Evolutionary conservation across 495 filamentous ascomycete genomes (phyloP), one percentile per base, ranked within the genome.

Genomic region (Lophiostoma macrostomum): DNA sequence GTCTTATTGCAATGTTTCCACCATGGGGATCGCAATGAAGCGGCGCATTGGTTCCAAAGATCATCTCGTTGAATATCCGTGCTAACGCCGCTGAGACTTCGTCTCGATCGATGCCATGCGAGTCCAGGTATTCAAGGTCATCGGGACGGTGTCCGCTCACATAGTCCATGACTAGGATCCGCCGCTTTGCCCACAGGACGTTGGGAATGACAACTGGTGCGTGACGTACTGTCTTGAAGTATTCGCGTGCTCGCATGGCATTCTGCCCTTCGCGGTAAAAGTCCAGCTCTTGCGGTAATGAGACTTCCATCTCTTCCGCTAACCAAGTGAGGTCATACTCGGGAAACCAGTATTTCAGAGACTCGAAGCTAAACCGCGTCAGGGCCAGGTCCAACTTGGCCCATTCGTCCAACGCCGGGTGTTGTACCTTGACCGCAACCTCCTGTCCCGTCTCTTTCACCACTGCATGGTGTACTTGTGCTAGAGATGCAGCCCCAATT

Each of bases 41-140:
- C 0, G 91, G 88, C 1, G 93, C 91, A 53, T 84, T 74, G 39
- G 84, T 81, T 24, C 93, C 91, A 61, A 99, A 99, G 51, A 99
- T 95, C 94, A 99, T 99, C 67, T 96, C 91, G 73, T 99, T 99
- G 78, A 99, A 99, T 49, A 96, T 91, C 39, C 84, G 82, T 2
- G 91, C 85, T 4, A 99, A 72, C 0, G 91, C 86, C 0, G 94
- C 93, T 5, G 91, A 94, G 20, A 99, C 94, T 71, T 99, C 94
- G 69, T 96, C 94, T 8, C 94, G 84, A 68, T 91, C 85, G 65
- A 99, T 96, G 45, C 79, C 76, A 68, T 93, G 87, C 7, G 79
- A 71, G 69, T 96, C 94, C 2, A 97, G 74, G 68, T 82, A 97
- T 7, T 76, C 80, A 2, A 97, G 80, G 66, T 99, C 90, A 64